These are phyloP conservation scores for Colletotrichum sp. DNA, from an alignment of 2,329 filamentous ascomycete species.

Conservation along the genomic window DNA sequence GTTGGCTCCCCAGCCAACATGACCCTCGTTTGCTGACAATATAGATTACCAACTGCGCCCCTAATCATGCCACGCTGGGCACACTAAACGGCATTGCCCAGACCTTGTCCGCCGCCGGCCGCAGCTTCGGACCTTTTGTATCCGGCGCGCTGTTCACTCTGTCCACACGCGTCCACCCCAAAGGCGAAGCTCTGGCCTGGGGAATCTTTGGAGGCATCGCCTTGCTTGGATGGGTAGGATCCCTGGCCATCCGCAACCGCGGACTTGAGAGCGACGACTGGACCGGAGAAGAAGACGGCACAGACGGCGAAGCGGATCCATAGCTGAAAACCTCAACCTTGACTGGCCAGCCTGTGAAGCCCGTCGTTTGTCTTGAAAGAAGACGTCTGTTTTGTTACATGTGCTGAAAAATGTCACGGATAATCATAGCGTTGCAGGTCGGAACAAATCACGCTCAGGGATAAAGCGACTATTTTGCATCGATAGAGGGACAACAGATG, in stretches of 20 bases:
- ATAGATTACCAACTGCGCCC: slow-evolving; percentile 91
- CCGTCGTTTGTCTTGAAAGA: not conserved
- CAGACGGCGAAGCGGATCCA: slow-evolving; percentile 25
- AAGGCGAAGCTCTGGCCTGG: slow-evolving; percentile 86
- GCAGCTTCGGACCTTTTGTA: slow-evolving; percentile 86
- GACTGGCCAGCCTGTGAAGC: not conserved
- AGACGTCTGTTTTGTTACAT: not conserved
- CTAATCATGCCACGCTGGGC: slow-evolving; percentile 83
- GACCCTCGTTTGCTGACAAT: not conserved
- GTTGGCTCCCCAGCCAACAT: slow-evolving; percentile 32
- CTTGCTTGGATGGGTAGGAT: slow-evolving; percentile 79
- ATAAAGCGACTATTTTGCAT: slow-evolving; percentile 1
- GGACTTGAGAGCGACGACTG: slow-evolving; percentile 66
- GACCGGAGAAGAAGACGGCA: slow-evolving; percentile 38
- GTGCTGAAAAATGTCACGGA: not conserved
- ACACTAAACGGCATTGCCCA: slow-evolving; percentile 94
- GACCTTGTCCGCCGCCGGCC: slow-evolving; percentile 87
- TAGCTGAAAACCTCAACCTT: not conserved
- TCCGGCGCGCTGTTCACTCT: slow-evolving; percentile 87
- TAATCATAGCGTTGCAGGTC: slow-evolving; percentile 10
- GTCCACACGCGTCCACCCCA: slow-evolving; percentile 73
- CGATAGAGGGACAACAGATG: not conserved
- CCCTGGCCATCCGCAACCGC: slow-evolving; percentile 75
- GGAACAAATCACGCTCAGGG: not conserved
- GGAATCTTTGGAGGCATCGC: slow-evolving; percentile 85